Base-by-base conservation (phyloP, 2,329 filamentous ascomycete genomes). In the Paecilomyces niveus region DNA sequence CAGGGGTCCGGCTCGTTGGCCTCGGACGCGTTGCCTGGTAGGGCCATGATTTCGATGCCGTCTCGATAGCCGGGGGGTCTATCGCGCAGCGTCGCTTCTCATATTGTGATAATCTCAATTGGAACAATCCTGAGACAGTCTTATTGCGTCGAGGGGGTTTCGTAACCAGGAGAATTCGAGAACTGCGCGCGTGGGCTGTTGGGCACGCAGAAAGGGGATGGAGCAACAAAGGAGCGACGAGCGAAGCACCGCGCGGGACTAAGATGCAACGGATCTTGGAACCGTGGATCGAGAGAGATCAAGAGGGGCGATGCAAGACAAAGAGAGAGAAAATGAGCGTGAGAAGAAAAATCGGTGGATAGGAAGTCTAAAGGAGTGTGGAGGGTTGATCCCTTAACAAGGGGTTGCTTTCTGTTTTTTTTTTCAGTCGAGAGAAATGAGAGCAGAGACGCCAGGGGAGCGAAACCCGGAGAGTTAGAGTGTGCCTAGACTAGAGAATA, bases 1-100 rank as follows among this genome's bases (percentile, higher is more conserved):
- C 50, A 63, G 57, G 8, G 61, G 61, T 61, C 64, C 55, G 67
- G 64, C 32, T 83, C 81, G 59, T 78, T 71, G 51, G 74, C 69
- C 50, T 78, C 68, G 73, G 67, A 62, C 45, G 62, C 65, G 15
- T 64, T 63, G 56, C 64, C 52, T 21, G 64, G 58, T 51, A 62
- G 62, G 29, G 64, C 60, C 69, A 71, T 72, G 57, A 45, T 45
- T 45, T 45, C 39, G 39, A 45, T 45, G 21, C 21, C 39, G 39
- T 45, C 39, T 45, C 39, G 39, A 45, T n/a, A 45, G n/a, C 39
- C 39, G 39, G 39, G n/a, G 39, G 8, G 9, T 45, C 39, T 45
- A 45, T 45, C 39, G 39, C 39, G 39, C n/a, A 45, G n/a, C 39
- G 39, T 45, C 39, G 21, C 39, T 45, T 45, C 39, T 45, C 39